Evolutionary conservation across 2,329 filamentous ascomycete genomes (phyloP).

Genomic region (Passalora sequoiae): DNA sequence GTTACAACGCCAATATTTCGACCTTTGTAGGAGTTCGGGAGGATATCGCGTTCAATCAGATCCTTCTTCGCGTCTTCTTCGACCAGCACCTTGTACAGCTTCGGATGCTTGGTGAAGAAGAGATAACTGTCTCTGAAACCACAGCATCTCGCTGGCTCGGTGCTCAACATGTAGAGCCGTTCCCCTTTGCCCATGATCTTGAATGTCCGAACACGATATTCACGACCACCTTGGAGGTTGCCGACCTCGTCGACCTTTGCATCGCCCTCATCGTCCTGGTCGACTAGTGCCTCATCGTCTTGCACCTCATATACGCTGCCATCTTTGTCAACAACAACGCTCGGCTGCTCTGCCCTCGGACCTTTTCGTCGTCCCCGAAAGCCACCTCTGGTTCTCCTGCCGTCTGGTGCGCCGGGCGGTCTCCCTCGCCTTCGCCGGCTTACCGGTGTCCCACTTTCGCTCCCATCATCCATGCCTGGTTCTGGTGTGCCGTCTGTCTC

Average conservation of each 20-base stretch:
- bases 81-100: slow-evolving; percentile 96
- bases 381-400: slow-evolving; percentile 45
- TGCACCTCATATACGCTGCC: slow-evolving; percentile 86
- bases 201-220: slow-evolving; percentile 94
- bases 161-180: slow-evolving; percentile 95
- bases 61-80: slow-evolving; percentile 96
- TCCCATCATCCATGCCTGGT: slow-evolving; percentile 40
- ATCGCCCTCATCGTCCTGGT: slow-evolving; percentile 82
- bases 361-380: slow-evolving; percentile 70
- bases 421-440: slow-evolving; percentile 48
- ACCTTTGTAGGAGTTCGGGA: slow-evolving; percentile 97
- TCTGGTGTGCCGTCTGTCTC: slow-evolving; percentile 58
- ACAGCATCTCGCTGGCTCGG: slow-evolving; percentile 91
- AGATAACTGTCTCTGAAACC: slow-evolving; percentile 97
- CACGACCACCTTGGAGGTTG: slow-evolving; percentile 72
- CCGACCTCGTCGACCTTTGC: slow-evolving; percentile 89
- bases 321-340: slow-evolving; percentile 87
- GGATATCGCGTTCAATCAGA: slow-evolving; percentile 90
- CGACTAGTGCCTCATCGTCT: slow-evolving; percentile 84
- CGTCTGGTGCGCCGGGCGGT: slow-evolving; percentile 34
- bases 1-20: slow-evolving; percentile 95
- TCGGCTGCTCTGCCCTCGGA: slow-evolving; percentile 67
- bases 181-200: slow-evolving; percentile 78
- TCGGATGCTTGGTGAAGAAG: slow-evolving; percentile 96
- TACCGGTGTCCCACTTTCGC: slow-evolving; percentile 46